Conservation (phyloP, 2,329 filamentous ascomycete genomes). For the Cercospora sp. region DNA sequence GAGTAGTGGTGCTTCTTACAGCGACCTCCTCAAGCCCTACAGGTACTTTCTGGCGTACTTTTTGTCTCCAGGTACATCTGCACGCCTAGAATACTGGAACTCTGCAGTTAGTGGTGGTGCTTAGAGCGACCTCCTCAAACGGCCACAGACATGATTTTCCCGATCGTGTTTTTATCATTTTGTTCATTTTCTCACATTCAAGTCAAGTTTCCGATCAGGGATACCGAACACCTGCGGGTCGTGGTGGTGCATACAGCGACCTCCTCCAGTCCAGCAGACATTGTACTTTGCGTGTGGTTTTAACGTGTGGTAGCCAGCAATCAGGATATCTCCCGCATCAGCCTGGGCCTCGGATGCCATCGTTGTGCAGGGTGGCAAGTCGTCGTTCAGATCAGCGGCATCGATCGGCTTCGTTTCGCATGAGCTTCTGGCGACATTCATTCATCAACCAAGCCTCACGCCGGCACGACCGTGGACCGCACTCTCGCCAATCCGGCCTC, state of each 20-base stretch:
- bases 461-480: background rate
- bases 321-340: background rate
- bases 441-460: background rate
- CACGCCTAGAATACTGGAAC: too few species aligned
- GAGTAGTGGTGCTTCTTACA: background rate
- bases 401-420: background rate
- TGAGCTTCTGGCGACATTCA: background rate
- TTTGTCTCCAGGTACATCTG: background rate
- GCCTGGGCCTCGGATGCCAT: background rate
- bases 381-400: background rate
- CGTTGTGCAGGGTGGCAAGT: background rate
- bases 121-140: background rate
- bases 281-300: background rate
- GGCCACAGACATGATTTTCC: too few species aligned
- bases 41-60: background rate
- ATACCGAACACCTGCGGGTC: too few species aligned
- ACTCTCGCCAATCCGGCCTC: background rate
- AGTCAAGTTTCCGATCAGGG: too few species aligned
- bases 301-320: background rate
- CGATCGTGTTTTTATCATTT: too few species aligned
- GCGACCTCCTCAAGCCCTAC: background rate
- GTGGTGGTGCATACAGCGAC: background rate
- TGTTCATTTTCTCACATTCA: too few species aligned
- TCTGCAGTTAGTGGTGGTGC: background rate
- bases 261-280: background rate